phyloP scores from a whole-genome alignment of 116 monocot genomes.

The Cymodocea nodosa region DNA sequence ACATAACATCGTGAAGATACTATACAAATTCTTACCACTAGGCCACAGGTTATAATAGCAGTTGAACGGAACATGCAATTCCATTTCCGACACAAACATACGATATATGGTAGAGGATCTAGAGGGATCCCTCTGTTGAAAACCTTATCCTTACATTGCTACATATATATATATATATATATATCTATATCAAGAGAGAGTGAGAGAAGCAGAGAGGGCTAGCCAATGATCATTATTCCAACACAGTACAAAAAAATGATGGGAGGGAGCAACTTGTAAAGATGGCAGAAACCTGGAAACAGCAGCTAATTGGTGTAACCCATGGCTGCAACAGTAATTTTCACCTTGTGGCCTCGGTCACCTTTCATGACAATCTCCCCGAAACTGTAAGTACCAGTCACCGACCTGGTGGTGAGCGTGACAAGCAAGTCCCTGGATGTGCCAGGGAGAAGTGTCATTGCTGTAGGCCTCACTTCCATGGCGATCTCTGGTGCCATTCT shows the following conservation, averaged over 20 bases:
- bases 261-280: not conserved
- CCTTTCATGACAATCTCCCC: slow-evolving; percentile 92
- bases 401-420: slow-evolving; percentile 58
- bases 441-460: slow-evolving; percentile 62
- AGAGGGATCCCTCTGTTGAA: not conserved
- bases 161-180: not conserved
- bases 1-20: too few relatives aligned
- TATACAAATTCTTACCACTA: too few relatives aligned
- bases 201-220: too few relatives aligned
- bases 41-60: not conserved
- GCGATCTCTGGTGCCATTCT: slow-evolving; percentile 91
- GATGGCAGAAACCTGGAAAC: not conserved
- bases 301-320: slow-evolving; percentile 21
- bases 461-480: slow-evolving; percentile 57
- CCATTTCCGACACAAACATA: not conserved
- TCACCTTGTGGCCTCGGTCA: slow-evolving; percentile 62
- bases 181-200: too few relatives aligned
- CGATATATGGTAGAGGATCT: not conserved
- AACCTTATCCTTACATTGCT: slow-evolving; percentile 1
- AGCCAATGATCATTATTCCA: slow-evolving; percentile 3
- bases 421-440: slow-evolving; percentile 41
- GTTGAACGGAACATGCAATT: not conserved
- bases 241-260: slow-evolving; percentile 10
- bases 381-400: slow-evolving; percentile 67
- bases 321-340: slow-evolving; percentile 86